Evolutionary conservation across 2,329 filamentous ascomycete genomes (phyloP), one percentile per base, ranked within the genome.

Genomic region (Metarhizium brunneum): DNA sequence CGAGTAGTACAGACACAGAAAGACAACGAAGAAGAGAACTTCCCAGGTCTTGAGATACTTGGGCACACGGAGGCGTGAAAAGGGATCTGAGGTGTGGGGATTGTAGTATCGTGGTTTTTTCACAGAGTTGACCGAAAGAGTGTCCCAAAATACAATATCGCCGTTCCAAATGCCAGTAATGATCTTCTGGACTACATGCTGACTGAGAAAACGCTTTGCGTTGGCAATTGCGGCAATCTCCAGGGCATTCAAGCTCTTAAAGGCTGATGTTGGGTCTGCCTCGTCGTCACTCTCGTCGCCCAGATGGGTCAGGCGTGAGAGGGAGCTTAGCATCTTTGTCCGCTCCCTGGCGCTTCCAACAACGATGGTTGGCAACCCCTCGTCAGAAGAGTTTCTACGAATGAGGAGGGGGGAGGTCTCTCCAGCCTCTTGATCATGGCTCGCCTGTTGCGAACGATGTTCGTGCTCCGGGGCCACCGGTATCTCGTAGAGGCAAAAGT

Each of bases 121-220:
- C 56, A 78, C 81, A 0, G 88, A 84, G 63, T 87, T 76, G 8
- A 89, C 80, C 8, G 82, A 86, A n/a, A 95, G 74, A 6, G 78
- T 82, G 58, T 91, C 86, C 90, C 90, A 95, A 68, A 95, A 94
- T 42, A 92, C 82, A 58, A 95, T 90, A 61, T 92, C 86, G 49
- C 90, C 90, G 59, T 85, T 84, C 90, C 90, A 95, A 54, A 95
- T 88, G 51, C 87, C 87, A 49, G 87, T 86, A 59, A 95, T 83
- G 61, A 95, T 87, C 64, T 87, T 88, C 66, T 95, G 90, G 11
- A 95, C 87, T 2, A 88, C 82, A 57, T 81, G 80, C 68, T 95
- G 90, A 65, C 86, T 86, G 40, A 95, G 78, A 62, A 95, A 95
- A 49, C 87, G 87, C 72, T 95, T 95, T 35, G 89, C 88, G 57